Evolutionary conservation across 2,329 filamentous ascomycete genomes (phyloP).

Genomic region (Paecilomyces dactylethromorphus): DNA sequence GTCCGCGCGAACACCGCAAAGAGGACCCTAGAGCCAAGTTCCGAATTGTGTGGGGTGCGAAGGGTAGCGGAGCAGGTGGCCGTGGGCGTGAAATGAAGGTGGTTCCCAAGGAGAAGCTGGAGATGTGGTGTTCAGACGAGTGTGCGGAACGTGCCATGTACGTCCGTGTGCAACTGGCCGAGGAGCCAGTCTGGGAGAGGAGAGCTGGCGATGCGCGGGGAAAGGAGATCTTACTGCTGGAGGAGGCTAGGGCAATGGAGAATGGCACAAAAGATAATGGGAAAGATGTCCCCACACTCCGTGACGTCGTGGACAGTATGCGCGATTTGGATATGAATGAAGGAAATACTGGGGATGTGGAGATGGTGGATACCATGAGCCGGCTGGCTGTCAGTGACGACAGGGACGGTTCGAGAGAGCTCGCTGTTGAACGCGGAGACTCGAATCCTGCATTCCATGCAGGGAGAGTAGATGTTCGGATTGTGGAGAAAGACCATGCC

Average conservation of each 20-base stretch:
- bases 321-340: slow-evolving; percentile 13
- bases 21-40: slow-evolving; percentile 56
- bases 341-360: slow-evolving; percentile 5
- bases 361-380: slow-evolving; percentile 17
- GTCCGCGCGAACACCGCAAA: slow-evolving; percentile 56
- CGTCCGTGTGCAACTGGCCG: slow-evolving; percentile 79
- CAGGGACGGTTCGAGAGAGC: slow-evolving; percentile 17
- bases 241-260: slow-evolving; percentile 47
- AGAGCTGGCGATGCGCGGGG: slow-evolving; percentile 44
- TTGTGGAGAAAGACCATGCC: slow-evolving; percentile 25
- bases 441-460: slow-evolving; percentile 14
- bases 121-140: slow-evolving; percentile 77
- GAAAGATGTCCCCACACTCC: slow-evolving; percentile 10
- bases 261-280: slow-evolving; percentile 11
- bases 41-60: slow-evolving; percentile 56
- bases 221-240: slow-evolving; percentile 55
- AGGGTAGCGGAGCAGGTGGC: slow-evolving; percentile 39
- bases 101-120: slow-evolving; percentile 63
- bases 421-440: slow-evolving; percentile 31
- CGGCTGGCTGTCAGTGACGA: slow-evolving; percentile 19
- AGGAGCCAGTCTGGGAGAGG: slow-evolving; percentile 80
- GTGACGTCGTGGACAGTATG: slow-evolving; percentile 20
- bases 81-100: slow-evolving; percentile 55
- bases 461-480: slow-evolving; percentile 25
- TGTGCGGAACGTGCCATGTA: slow-evolving; percentile 78